Conservation (phyloP, 371 early-diverging fungal genomes). For the Saksenaea vasiformis region DNA sequence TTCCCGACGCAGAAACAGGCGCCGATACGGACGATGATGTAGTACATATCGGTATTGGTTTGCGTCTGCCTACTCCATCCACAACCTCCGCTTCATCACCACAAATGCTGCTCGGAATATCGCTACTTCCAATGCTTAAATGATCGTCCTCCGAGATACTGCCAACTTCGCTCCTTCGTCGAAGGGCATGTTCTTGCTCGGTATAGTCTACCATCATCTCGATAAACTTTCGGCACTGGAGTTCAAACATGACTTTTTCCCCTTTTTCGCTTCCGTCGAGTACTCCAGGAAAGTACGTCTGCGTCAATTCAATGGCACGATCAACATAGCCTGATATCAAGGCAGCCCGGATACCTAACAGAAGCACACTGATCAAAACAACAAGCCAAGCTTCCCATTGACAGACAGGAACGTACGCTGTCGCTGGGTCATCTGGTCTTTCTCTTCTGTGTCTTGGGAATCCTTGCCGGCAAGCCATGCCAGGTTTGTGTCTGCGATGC, state of each 20-base stretch:
- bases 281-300: constrained; percentile 65
- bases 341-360: constrained; percentile 62
- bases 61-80: background rate
- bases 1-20: background rate
- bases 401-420: constrained; percentile 23
- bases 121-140: constrained; percentile 7
- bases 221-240: constrained; percentile 84
- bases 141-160: constrained; percentile 10
- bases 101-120: background rate
- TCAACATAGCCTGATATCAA: constrained; percentile 76
- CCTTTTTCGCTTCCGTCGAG: constrained; percentile 31
- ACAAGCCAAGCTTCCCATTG: background rate
- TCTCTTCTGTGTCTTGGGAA: constrained; percentile 16
- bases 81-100: constrained; percentile 5
- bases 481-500: constrained; percentile 5
- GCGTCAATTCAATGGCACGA: constrained; percentile 63
- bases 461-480: constrained; percentile 5
- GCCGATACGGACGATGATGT: background rate
- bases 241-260: constrained; percentile 63
- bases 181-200: constrained; percentile 39
- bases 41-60: constrained; percentile 11
- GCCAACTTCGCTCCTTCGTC: background rate
- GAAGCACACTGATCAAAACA: constrained; percentile 5
- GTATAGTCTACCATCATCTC: constrained; percentile 74
- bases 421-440: constrained; percentile 34